A percentile compares a stretch with the other conserved stretches of the same genome.
phyloP scores from a whole-genome alignment of 495 filamentous ascomycete species.

The Hypoxylon lenormandii region DNA sequence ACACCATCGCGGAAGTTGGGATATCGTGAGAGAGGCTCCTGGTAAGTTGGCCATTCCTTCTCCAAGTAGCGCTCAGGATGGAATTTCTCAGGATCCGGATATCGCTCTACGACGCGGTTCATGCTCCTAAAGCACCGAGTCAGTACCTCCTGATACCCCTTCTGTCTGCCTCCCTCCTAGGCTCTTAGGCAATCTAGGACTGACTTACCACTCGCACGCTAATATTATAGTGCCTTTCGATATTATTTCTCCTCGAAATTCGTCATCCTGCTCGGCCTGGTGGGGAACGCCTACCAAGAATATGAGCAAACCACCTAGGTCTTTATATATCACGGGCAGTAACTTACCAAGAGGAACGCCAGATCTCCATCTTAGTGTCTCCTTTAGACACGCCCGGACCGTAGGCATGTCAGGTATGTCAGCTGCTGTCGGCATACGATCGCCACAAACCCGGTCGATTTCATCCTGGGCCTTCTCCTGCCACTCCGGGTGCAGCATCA shows the following conservation, averaged over 20 bases:
- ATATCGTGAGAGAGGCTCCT: conserved; percentile 63
- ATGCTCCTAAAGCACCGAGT: conserved; percentile 55
- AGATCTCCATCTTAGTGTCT: conserved; percentile 71
- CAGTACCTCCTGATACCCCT: neutral
- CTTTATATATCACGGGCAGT: neutral
- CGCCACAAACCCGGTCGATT: conserved; percentile 69
- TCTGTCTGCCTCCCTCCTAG: neutral
- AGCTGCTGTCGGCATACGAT: conserved; percentile 61
- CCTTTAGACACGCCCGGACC: conserved; percentile 69
- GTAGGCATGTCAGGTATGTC: conserved; percentile 63
- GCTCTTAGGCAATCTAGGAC: neutral
- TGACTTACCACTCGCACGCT: conserved; percentile 66
- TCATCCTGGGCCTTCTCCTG: conserved; percentile 67
- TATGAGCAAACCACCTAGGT: conserved; percentile 11
- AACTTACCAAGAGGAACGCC: conserved; percentile 61
- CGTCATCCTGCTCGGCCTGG: conserved; percentile 63
- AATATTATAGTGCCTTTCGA: conserved; percentile 65
- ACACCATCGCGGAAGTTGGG: conserved; percentile 66
- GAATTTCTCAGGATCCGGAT: conserved; percentile 67
- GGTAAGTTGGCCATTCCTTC: conserved; percentile 66
- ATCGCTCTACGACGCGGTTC: conserved; percentile 61
- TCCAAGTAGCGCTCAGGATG: conserved; percentile 67
- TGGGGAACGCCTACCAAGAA: conserved; percentile 60
- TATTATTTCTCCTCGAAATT: conserved; percentile 64
- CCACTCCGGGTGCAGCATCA: conserved; percentile 62